Evolutionary conservation across 345 rosid species (phyloP).

Genomic region (Pistacia vera): DNA sequence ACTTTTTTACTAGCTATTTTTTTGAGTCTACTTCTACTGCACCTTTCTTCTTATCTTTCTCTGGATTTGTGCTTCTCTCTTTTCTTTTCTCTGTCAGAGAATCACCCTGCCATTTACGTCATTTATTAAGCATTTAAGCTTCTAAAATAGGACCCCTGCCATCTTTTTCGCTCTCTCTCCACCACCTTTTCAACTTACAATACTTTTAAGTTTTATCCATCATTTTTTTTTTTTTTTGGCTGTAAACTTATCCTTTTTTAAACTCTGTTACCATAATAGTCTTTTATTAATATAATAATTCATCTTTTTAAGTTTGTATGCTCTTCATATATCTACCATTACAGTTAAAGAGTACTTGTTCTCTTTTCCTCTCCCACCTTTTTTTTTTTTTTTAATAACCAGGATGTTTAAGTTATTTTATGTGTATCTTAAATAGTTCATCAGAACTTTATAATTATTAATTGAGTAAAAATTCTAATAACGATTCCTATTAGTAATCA

Average conservation of each 20-base stretch:
- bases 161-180: constrained; percentile 9
- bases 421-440: too few species aligned
- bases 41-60: constrained; percentile 4
- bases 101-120: background rate
- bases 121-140: constrained; percentile 16
- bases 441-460: too few species aligned
- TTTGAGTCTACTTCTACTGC: background rate
- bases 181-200: background rate
- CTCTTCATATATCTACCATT: too few species aligned
- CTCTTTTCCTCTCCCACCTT: too few species aligned
- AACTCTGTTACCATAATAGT: too few species aligned
- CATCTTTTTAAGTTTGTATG: too few species aligned
- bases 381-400: too few species aligned
- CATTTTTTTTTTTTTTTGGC: background rate
- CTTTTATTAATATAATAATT: too few species aligned
- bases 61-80: constrained; percentile 31
- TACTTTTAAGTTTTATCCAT: background rate
- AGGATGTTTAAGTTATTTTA: too few species aligned
- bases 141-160: background rate
- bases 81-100: constrained; percentile 6
- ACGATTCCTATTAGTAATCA: too few species aligned
- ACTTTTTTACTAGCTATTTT: background rate
- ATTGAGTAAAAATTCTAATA: too few species aligned
- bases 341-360: too few species aligned
- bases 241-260: background rate